These are phyloP conservation scores for Iberis pinnata DNA, from an alignment of 345 rosid species.

Conservation along the genomic window DNA sequence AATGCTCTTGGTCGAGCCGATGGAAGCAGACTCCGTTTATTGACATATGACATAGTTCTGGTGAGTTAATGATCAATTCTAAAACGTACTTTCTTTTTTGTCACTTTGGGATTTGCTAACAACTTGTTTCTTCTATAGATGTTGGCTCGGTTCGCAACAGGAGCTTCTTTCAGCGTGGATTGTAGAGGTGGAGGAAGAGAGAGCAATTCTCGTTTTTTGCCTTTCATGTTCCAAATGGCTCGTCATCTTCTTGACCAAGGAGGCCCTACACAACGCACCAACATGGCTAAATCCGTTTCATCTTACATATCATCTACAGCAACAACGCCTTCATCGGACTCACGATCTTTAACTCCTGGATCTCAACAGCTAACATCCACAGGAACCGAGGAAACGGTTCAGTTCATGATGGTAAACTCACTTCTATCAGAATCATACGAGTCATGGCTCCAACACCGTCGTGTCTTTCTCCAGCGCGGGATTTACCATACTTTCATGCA, in stretches of 20 bases:
- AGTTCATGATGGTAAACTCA: slow-evolving; percentile 97
- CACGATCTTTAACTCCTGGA: slow-evolving; percentile 49
- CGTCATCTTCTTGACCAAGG: slow-evolving; percentile 94
- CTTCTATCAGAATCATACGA: slow-evolving; percentile 87
- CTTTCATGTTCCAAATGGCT: slow-evolving; percentile 92
- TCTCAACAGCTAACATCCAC: slow-evolving; percentile 40
- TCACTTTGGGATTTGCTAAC: slow-evolving; percentile 9
- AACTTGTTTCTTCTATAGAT: slow-evolving; percentile 40
- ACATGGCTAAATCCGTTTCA: slow-evolving; percentile 75
- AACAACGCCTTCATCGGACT: slow-evolving; percentile 29
- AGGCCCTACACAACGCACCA: slow-evolving; percentile 59
- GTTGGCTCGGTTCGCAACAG: slow-evolving; percentile 97
- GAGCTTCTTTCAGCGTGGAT: slow-evolving; percentile 85
- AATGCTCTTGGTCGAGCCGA: slow-evolving; percentile 91
- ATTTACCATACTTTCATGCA: slow-evolving; percentile 91
- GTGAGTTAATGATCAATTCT: slow-evolving; percentile 32
- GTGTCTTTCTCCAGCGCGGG: slow-evolving; percentile 76
- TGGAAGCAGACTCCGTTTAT: slow-evolving; percentile 79
- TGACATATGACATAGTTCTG: slow-evolving; percentile 94
- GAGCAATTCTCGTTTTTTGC: slow-evolving; percentile 93
- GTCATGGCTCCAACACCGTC: slow-evolving; percentile 85
- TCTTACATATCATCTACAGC: slow-evolving; percentile 47
- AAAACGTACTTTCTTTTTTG: background rate
- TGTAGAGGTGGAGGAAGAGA: slow-evolving; percentile 95
- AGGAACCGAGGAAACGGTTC: slow-evolving; percentile 82